phyloP scores from a whole-genome alignment of 345 rosid species.

The Gossypium longicalyx region DNA sequence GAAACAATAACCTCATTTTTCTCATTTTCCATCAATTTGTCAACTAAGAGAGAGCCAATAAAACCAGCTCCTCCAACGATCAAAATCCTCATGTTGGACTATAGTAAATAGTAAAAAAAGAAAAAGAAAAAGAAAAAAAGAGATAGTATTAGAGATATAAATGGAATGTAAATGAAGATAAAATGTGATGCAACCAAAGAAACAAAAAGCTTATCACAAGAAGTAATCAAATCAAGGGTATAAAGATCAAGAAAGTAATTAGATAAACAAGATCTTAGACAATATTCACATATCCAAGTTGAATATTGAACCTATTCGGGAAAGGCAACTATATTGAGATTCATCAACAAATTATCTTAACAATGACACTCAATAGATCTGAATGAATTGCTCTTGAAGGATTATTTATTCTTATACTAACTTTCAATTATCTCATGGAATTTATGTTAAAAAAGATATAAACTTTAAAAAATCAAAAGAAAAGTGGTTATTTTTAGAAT shows the following conservation, averaged over 20 bases:
- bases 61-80: conserved; percentile 96
- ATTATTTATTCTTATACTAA: conserved; percentile 12
- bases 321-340: neutral
- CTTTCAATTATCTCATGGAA: neutral
- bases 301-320: conserved; percentile 4
- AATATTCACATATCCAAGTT: conserved; percentile 11
- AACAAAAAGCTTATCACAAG: neutral
- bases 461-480: neutral
- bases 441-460: conserved; percentile 7
- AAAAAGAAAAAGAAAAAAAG: too few species aligned
- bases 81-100: conserved; percentile 96
- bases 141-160: neutral
- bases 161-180: neutral
- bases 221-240: neutral
- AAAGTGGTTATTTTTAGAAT: neutral
- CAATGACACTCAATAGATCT: neutral
- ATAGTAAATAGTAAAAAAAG: conserved; percentile 16
- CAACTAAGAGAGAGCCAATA: conserved; percentile 93
- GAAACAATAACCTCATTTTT: conserved; percentile 64
- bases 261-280: neutral
- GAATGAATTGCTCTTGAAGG: neutral
- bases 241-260: neutral
- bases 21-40: conserved; percentile 85
- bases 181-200: neutral
- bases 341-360: neutral